Evolutionary conservation across 75 land plant species (phyloP).

Genomic region (Cunninghamia lanceolata): DNA sequence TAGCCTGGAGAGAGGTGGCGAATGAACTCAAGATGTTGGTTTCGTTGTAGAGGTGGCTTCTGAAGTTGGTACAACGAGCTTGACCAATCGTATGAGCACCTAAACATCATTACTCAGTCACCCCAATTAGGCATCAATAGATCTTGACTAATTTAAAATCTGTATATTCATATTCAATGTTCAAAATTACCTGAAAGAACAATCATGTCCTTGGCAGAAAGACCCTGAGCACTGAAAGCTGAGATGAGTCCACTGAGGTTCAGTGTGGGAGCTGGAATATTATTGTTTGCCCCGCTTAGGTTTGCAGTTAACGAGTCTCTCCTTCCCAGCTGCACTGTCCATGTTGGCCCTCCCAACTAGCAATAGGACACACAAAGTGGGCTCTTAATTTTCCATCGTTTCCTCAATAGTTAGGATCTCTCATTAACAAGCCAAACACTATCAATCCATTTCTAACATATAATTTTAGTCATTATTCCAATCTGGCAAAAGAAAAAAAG

Average conservation of each 20-base stretch:
- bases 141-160: too few relatives aligned
- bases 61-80: constrained; percentile 18
- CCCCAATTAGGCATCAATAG: too few relatives aligned
- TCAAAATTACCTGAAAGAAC: constrained; percentile 23
- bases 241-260: constrained; percentile 3
- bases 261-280: constrained; percentile 14
- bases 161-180: too few relatives aligned
- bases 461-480: too few relatives aligned
- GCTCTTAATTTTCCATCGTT: too few relatives aligned
- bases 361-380: too few relatives aligned
- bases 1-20: background rate
- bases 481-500: too few relatives aligned
- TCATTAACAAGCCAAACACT: too few relatives aligned
- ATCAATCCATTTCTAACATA: too few relatives aligned
- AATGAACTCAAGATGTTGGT: background rate
- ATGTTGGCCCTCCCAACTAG: constrained; percentile 22
- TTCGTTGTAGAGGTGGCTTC: constrained; percentile 22
- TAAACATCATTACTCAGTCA: too few relatives aligned
- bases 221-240: constrained; percentile 14
- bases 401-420: too few relatives aligned
- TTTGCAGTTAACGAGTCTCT: constrained; percentile 25
- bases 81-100: constrained; percentile 30
- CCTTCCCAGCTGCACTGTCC: constrained; percentile 32
- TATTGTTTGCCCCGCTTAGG: background rate
- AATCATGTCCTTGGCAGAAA: constrained; percentile 25